Percentiles rank a stretch among this genome's conserved stretches.
Conservation (phyloP, 2,329 filamentous ascomycete genomes). For the Trichoderma brevicompactum region DNA sequence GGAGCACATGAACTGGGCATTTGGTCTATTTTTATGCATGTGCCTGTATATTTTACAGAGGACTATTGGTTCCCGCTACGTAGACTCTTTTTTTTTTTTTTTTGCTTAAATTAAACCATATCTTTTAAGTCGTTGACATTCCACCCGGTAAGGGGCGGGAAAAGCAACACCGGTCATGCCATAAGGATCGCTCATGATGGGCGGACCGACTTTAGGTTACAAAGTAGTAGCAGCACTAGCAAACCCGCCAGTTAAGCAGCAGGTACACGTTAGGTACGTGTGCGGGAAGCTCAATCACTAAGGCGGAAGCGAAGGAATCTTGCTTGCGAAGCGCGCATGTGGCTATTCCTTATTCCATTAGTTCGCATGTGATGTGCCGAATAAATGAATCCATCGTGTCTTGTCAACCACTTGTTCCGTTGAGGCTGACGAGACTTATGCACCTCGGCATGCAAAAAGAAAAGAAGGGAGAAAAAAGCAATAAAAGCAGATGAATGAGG, state of each 20-base stretch:
- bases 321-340: not conserved
- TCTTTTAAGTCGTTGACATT: not conserved
- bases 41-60: not conserved
- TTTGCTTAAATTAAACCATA: not conserved
- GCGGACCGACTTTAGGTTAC: slow-evolving; percentile 13
- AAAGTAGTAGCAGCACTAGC: not conserved
- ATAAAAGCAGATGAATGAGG: not conserved
- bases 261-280: no score
- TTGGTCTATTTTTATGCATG: not conserved
- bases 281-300: no score
- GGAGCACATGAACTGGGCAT: not conserved
- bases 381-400: not conserved
- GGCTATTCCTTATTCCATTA: not conserved
- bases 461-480: not conserved
- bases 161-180: not conserved
- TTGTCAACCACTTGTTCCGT: not conserved
- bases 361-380: not conserved
- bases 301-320: no score
- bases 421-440: not conserved
- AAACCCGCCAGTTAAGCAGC: not conserved
- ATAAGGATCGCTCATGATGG: no score
- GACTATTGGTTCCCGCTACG: not conserved
- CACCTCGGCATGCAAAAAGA: not conserved
- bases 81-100: not conserved
- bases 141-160: not conserved